Percentiles rank a stretch among this genome's conserved stretches.
These are phyloP conservation scores for Hortiboletus flavorubellus DNA, from an alignment of 768 basidiomycete genomes.

Conservation along the genomic window DNA sequence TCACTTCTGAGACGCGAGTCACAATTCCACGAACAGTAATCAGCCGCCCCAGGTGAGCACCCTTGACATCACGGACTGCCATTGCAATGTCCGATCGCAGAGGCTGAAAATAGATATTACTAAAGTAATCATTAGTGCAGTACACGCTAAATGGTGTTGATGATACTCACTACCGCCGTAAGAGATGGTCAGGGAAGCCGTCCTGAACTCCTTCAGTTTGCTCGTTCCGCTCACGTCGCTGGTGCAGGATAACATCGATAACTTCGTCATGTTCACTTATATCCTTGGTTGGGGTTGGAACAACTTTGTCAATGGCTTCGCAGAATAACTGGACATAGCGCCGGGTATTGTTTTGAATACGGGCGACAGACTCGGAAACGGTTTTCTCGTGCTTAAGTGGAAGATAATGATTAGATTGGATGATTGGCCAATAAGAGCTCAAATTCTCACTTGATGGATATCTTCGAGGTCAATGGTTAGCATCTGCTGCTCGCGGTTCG, in stretches of 20 bases:
- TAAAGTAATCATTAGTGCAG: slow-evolving; percentile 33
- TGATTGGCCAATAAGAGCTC: neutral
- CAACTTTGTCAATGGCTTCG: slow-evolving; percentile 84
- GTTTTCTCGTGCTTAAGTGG: slow-evolving; percentile 60
- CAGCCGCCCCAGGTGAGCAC: slow-evolving; percentile 80
- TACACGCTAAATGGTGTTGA: neutral
- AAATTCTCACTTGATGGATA: slow-evolving; percentile 57
- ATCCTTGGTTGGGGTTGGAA: slow-evolving; percentile 87
- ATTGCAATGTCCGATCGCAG: slow-evolving; percentile 70
- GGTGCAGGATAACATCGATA: slow-evolving; percentile 94
- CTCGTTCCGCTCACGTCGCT: slow-evolving; percentile 85
- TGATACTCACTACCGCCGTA: slow-evolving; percentile 87
- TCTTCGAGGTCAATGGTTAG: slow-evolving; percentile 89
- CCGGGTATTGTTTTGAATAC: slow-evolving; percentile 80
- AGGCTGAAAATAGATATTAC: slow-evolving; percentile 93
- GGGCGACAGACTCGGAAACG: slow-evolving; percentile 67
- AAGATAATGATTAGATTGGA: slow-evolving; percentile 15
- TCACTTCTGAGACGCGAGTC: slow-evolving; percentile 98
- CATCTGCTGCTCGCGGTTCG: slow-evolving; percentile 91
- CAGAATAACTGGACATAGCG: slow-evolving; percentile 89
- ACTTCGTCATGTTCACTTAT: slow-evolving; percentile 92
- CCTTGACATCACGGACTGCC: slow-evolving; percentile 90
- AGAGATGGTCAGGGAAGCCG: slow-evolving; percentile 85
- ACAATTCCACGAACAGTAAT: slow-evolving; percentile 98
- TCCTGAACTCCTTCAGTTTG: slow-evolving; percentile 70